Evolutionary conservation across 177 flowering plant species (phyloP).

Genomic region (Vitis hybrid): DNA sequence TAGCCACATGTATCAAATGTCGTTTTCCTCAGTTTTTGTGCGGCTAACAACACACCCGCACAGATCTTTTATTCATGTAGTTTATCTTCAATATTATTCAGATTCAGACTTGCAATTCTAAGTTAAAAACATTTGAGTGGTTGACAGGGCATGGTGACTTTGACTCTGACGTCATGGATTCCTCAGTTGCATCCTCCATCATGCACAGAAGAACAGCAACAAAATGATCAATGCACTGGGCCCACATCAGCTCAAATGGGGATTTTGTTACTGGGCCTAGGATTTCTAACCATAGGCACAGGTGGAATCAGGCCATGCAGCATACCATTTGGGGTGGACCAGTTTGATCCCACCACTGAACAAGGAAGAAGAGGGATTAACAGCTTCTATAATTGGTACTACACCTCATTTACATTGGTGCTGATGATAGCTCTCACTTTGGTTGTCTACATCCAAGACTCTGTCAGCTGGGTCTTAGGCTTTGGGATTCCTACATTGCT

Average conservation of each 20-base stretch:
- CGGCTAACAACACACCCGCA: too few species aligned
- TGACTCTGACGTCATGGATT: conserved; percentile 56
- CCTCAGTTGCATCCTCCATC: conserved; percentile 59
- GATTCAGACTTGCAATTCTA: too few species aligned
- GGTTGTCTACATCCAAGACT: conserved; percentile 70
- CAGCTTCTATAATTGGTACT: conserved; percentile 90
- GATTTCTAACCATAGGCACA: conserved; percentile 51
- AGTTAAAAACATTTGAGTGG: neutral
- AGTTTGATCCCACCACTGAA: conserved; percentile 68
- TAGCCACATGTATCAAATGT: too few species aligned
- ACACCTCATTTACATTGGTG: conserved; percentile 56
- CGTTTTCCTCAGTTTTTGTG: too few species aligned
- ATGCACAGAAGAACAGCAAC: conserved; percentile 24
- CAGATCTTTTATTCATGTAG: too few species aligned
- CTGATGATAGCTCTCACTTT: conserved; percentile 51
- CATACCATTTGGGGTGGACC: conserved; percentile 86
- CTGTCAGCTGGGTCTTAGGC: conserved; percentile 69
- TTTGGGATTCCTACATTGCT: conserved; percentile 55
- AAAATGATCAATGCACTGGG: conserved; percentile 28
- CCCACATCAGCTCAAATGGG: conserved; percentile 51
- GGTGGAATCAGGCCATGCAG: conserved; percentile 89
- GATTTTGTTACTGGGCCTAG: conserved; percentile 40
- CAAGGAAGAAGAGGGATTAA: conserved; percentile 63
- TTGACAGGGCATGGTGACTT: conserved; percentile 62
- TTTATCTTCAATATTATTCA: too few species aligned